A percentile compares a stretch with the other conserved stretches of the same genome.
Evolutionary conservation across 2,329 filamentous ascomycete genomes (phyloP).

Genomic region (Ustulina deusta): DNA sequence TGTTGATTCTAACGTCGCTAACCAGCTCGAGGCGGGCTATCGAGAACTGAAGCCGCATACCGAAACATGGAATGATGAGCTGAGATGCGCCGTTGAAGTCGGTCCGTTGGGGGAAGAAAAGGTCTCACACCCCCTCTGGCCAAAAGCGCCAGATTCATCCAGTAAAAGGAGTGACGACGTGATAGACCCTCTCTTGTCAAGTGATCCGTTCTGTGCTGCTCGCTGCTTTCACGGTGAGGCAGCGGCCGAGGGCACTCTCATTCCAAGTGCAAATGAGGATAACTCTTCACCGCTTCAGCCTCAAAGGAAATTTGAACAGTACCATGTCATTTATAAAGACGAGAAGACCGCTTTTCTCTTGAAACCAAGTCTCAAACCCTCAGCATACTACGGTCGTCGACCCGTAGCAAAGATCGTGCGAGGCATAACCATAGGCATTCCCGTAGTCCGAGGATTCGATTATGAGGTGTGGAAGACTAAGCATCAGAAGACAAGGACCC

Average conservation of each 20-base stretch:
- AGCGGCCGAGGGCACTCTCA: constrained; percentile 62
- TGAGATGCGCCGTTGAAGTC: constrained; percentile 90
- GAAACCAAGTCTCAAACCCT: constrained; percentile 86
- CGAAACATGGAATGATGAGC: constrained; percentile 90
- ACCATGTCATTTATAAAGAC: constrained; percentile 90
- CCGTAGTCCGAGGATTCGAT: constrained; percentile 91
- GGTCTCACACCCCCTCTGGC: constrained; percentile 86
- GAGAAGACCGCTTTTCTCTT: constrained; percentile 82
- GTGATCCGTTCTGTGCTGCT: constrained; percentile 69
- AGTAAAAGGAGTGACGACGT: constrained; percentile 51
- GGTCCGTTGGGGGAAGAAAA: constrained; percentile 93
- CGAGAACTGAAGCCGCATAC: constrained; percentile 88
- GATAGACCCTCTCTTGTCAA: constrained; percentile 59
- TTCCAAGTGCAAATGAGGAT: constrained; percentile 52
- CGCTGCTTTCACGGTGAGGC: constrained; percentile 71
- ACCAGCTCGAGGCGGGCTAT: constrained; percentile 93
- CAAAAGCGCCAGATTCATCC: constrained; percentile 62
- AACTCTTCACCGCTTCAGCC: constrained; percentile 57
- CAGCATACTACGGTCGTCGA: constrained; percentile 82
- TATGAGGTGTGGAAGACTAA: constrained; percentile 79
- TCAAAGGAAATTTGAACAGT: constrained; percentile 74
- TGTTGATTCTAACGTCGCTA: constrained; percentile 85
- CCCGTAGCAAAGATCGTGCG: constrained; percentile 88
- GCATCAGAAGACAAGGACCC: constrained; percentile 63
- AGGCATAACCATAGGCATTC: constrained; percentile 83